A percentile compares a stretch with the other conserved stretches of the same genome.
phyloP scores from a whole-genome alignment of 345 rosid genomes.

The Citrus sinensis region DNA sequence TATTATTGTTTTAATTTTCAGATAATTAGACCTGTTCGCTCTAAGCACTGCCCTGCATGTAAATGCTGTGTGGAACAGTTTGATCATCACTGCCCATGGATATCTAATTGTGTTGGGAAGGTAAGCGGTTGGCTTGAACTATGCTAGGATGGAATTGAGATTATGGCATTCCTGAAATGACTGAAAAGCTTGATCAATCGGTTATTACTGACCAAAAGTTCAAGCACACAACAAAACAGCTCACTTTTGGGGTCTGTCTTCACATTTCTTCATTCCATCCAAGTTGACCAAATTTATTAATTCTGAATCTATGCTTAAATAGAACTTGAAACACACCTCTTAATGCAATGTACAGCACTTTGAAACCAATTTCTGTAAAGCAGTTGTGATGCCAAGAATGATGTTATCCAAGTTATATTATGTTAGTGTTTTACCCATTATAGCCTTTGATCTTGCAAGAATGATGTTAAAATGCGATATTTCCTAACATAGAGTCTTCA shows the following conservation, averaged over 20 bases:
- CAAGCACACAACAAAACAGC: background rate
- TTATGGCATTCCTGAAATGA: background rate
- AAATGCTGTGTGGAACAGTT: constrained; percentile 90
- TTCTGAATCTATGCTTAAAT: background rate
- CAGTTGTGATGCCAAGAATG: background rate
- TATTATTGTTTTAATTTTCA: constrained; percentile 18
- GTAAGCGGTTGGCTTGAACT: constrained; percentile 33
- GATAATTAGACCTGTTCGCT: constrained; percentile 94
- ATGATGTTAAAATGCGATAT: background rate
- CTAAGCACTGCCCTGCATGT: constrained; percentile 91
- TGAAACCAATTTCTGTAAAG: background rate
- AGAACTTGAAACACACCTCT: background rate
- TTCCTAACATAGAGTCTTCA: background rate
- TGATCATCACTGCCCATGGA: constrained; percentile 99
- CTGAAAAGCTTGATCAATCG: background rate
- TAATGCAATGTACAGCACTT: background rate
- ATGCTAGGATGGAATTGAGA: background rate
- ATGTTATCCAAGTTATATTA: background rate
- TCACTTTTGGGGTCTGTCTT: background rate
- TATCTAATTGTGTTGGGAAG: constrained; percentile 98
- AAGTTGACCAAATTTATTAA: background rate
- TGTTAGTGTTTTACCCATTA: background rate
- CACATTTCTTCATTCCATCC: background rate
- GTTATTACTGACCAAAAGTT: background rate
- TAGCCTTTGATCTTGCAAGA: background rate